Conservation (phyloP, 2,329 filamentous ascomycete species). For the Cordyceps farinosa region DNA sequence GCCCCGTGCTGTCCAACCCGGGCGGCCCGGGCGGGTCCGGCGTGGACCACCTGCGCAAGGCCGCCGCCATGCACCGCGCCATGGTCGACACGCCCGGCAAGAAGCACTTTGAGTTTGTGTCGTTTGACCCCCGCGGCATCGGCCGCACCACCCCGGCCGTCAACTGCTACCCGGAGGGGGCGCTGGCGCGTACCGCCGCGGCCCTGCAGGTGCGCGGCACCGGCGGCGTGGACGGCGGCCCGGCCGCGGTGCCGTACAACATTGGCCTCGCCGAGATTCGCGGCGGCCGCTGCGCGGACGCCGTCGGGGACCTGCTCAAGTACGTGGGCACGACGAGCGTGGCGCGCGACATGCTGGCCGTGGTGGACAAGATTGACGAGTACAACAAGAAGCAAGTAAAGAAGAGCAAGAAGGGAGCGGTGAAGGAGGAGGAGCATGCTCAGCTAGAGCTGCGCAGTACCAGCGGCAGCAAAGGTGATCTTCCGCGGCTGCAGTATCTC, state of each 20-base stretch:
- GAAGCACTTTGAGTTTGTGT: slow-evolving; percentile 40
- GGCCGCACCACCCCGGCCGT: slow-evolving; percentile 34
- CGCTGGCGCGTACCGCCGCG: slow-evolving; percentile 29
- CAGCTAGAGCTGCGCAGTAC: slow-evolving; percentile 18
- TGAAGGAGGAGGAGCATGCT: background rate
- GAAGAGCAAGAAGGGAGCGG: background rate
- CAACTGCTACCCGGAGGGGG: slow-evolving; percentile 36
- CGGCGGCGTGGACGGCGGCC: slow-evolving; percentile 25
- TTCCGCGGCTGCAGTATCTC: slow-evolving; percentile 41
- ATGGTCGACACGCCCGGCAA: slow-evolving; percentile 26
- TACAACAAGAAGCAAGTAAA: slow-evolving; percentile 23
- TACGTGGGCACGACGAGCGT: slow-evolving; percentile 38
- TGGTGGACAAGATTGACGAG: slow-evolving; percentile 40
- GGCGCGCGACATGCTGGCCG: slow-evolving; percentile 42
- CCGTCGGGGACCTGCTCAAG: slow-evolving; percentile 29
- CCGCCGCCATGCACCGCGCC: slow-evolving; percentile 30
- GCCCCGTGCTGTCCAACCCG: slow-evolving; percentile 42
- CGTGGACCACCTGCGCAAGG: slow-evolving; percentile 26
- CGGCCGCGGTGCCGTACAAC: slow-evolving; percentile 25
- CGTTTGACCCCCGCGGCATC: slow-evolving; percentile 44
- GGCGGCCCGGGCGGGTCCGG: slow-evolving; percentile 45
- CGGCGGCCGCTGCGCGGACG: slow-evolving; percentile 29
- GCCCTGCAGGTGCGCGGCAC: slow-evolving; percentile 31
- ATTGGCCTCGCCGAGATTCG: slow-evolving; percentile 27
- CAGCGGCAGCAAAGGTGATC: slow-evolving; percentile 15